These are phyloP conservation scores for Pezicula carpinea DNA, from an alignment of 2,329 filamentous ascomycete species.

Conservation along the genomic window DNA sequence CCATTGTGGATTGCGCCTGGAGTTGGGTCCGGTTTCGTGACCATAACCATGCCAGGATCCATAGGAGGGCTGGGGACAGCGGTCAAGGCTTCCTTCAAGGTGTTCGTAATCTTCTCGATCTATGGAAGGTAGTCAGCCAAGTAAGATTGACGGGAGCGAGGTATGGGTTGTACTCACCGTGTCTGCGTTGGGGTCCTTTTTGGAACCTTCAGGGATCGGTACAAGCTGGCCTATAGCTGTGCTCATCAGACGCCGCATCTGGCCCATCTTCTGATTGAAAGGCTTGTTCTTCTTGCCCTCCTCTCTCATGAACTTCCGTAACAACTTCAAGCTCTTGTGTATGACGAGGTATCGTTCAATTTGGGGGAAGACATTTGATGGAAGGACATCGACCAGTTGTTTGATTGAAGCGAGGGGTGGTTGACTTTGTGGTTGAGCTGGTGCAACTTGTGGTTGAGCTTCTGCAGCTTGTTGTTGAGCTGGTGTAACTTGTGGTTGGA, in stretches of 20 bases:
- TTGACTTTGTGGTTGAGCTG: too few species aligned
- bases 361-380: constrained; percentile 26
- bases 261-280: constrained; percentile 63
- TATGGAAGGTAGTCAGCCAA: constrained; percentile 7
- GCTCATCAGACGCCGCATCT: constrained; percentile 66
- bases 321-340: constrained; percentile 62
- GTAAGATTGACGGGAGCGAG: background rate
- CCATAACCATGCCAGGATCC: constrained; percentile 51
- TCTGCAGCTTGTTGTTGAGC: too few species aligned
- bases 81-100: constrained; percentile 49
- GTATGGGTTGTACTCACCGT: constrained; percentile 39
- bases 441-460: too few species aligned
- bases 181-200: constrained; percentile 53
- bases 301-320: constrained; percentile 47
- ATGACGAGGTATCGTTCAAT: constrained; percentile 46
- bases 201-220: constrained; percentile 34
- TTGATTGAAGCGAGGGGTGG: background rate
- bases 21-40: constrained; percentile 38
- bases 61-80: constrained; percentile 47
- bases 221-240: constrained; percentile 72
- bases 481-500: too few species aligned
- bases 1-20: constrained; percentile 46
- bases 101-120: constrained; percentile 31
- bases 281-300: constrained; percentile 50
- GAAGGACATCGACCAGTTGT: background rate